A percentile compares a stretch with the other conserved stretches of the same genome.
These are phyloP conservation scores for Oehlia diaphana DNA, from an alignment of 192 early-diverging fungal genomes.

Conservation along the genomic window DNA sequence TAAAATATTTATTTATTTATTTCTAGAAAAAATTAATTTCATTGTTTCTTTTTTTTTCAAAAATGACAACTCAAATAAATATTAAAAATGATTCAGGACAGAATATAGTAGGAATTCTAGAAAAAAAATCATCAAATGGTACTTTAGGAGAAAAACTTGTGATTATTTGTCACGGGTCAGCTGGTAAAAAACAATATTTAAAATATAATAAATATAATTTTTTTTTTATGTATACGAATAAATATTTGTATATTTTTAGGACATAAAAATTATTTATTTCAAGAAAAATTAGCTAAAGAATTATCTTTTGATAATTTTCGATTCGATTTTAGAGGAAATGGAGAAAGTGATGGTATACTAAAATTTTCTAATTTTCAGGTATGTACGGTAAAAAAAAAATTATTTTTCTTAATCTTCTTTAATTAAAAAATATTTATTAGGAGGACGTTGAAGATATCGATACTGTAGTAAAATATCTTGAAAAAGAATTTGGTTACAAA, in stretches of 20 bases:
- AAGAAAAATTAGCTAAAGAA: conserved; percentile 33
- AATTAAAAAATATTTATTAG: background rate
- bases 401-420: too few species aligned
- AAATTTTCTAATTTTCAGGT: conserved; percentile 32
- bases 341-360: conserved; percentile 34
- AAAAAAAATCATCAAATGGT: conserved; percentile 15
- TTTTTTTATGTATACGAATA: background rate
- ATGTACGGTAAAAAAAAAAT: too few species aligned
- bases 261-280: conserved; percentile 42
- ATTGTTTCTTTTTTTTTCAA: too few species aligned
- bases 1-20: too few species aligned
- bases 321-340: conserved; percentile 45
- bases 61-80: background rate
- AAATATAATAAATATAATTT: background rate
- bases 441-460: conserved; percentile 1
- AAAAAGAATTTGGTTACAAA: background rate
- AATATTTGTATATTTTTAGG: conserved; percentile 17
- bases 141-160: conserved; percentile 16
- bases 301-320: conserved; percentile 39
- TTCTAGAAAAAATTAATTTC: too few species aligned
- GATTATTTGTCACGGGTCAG: conserved; percentile 33
- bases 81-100: conserved; percentile 30
- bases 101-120: conserved; percentile 33
- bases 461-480: background rate
- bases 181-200: conserved; percentile 16